Evolutionary conservation across 2,329 filamentous ascomycete genomes (phyloP).

Genomic region (Fusarium sp.): DNA sequence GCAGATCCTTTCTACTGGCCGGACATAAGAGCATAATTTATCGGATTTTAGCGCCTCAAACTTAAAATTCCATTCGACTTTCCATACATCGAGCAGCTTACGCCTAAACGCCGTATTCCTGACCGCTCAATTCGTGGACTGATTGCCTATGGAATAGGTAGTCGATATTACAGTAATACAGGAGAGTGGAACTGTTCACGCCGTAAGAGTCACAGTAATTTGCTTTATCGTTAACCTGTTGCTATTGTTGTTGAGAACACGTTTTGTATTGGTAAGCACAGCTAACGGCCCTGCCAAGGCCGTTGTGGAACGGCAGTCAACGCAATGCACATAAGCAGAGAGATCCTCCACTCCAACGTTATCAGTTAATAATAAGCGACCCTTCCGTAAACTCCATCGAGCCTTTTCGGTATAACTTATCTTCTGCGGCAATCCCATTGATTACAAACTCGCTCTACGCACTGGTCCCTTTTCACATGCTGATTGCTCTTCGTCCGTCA

Average conservation of each 20-base stretch:
- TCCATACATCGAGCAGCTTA: too few species aligned
- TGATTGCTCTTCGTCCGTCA: background rate
- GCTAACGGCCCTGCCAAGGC: background rate
- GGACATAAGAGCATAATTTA: conserved; percentile 23
- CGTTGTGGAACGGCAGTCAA: background rate
- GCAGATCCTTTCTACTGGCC: conserved; percentile 6
- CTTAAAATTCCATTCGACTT: background rate
- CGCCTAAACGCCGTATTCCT: conserved; percentile 10
- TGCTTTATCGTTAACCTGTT: background rate
- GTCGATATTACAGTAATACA: background rate
- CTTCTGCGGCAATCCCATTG: background rate
- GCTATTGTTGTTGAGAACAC: conserved; percentile 2
- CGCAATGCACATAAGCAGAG: conserved; percentile 17
- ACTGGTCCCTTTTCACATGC: background rate
- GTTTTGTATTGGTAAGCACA: conserved; percentile 22
- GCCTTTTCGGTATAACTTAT: background rate
- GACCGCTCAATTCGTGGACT: background rate
- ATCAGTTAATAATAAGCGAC: conserved; percentile 1
- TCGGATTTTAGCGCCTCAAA: conserved; percentile 20
- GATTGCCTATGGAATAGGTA: background rate
- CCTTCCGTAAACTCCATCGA: background rate
- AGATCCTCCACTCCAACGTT: conserved; percentile 16
- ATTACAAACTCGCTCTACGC: background rate
- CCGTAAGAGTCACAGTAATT: conserved; percentile 8
- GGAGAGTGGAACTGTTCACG: conserved; percentile 9